Evolutionary conservation across 2,329 filamentous ascomycete species (phyloP), one percentile per base, ranked within the genome.

Genomic region (Cercospora canescens): DNA sequence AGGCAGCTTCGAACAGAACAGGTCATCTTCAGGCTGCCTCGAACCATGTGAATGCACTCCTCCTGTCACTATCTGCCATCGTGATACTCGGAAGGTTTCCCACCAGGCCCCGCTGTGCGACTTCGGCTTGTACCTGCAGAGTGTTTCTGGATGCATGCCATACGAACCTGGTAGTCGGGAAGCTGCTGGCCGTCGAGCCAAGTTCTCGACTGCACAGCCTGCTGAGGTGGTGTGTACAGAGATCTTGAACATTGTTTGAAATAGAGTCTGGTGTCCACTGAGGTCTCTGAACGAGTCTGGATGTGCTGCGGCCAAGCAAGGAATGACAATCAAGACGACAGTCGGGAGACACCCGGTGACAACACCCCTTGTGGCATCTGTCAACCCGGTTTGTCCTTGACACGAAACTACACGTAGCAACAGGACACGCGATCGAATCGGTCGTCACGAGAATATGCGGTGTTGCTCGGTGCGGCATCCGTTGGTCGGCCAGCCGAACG

Each of bases 341-440:
- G 52, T 63, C 52, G 21, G 39, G 30, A 48, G 62, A 41, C 62
- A 63, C 45, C 24, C 18, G 14, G 39, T 48, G 37, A 58, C 61
- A 50, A 58, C 37, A 59, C 34, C 54, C 60, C 64, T 63, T 66
- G 50, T 62, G 61, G 41, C 61, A 60, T 63, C 55, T 66, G 64
- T 60, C 64, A 60, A 63, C 39, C 64, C 61, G 60, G 64, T 58
- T 59, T 39, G 39, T 26, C 8, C 39, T 39, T 50, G 48, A 45
- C 60, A 62, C 60, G 6, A 54, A 24, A 9, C 24, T 24, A 30
- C 50, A 18, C 30, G 45, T 52, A 52, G 45, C 24, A 56, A 56
- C 52, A 21, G 26, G 2, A 34, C 52, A 12, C 16, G 52, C 52
- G 26, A 56, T 56, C 52, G 24, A 32, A 55, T 55, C 32, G 24